Conservation (phyloP, 2,329 filamentous ascomycete species). For the Stachybotrys echinatus region DNA sequence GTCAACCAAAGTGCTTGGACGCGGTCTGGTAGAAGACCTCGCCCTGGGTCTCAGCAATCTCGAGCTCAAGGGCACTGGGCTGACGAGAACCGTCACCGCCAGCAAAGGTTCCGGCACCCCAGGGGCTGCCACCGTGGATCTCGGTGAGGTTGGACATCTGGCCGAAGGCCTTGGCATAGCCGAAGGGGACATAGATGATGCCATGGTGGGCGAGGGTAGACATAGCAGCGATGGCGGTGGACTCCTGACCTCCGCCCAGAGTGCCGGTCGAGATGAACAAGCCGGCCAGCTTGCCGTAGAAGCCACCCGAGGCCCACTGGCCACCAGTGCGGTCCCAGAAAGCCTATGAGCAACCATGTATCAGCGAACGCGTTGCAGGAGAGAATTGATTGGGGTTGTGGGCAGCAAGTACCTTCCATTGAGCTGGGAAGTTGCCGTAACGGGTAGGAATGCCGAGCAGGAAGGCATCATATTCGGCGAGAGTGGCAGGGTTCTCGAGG, state of each 20-base stretch:
- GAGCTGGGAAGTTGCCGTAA: conserved; percentile 94
- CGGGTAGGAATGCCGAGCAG: conserved; percentile 93
- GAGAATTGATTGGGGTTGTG: background rate
- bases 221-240: conserved; percentile 73
- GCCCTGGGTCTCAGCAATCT: conserved; percentile 78
- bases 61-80: conserved; percentile 69
- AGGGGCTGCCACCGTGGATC: conserved; percentile 80
- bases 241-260: conserved; percentile 87
- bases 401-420: conserved; percentile 64
- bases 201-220: conserved; percentile 89
- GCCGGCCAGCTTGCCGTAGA: conserved; percentile 84
- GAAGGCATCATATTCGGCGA: conserved; percentile 79
- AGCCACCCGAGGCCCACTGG: conserved; percentile 75
- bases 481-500: conserved; percentile 48
- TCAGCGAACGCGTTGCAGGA: conserved; percentile 2
- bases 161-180: conserved; percentile 76
- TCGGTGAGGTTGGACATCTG: conserved; percentile 67
- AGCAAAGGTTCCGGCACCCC: conserved; percentile 92
- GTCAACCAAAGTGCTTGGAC: conserved; percentile 70
- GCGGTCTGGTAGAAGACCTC: conserved; percentile 76
- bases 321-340: conserved; percentile 89
- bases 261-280: conserved; percentile 86
- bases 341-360: conserved; percentile 26
- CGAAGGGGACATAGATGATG: conserved; percentile 92
- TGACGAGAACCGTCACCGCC: conserved; percentile 75